Base-by-base conservation (phyloP, 305 asterid species). In the Fraxinus platypoda region DNA sequence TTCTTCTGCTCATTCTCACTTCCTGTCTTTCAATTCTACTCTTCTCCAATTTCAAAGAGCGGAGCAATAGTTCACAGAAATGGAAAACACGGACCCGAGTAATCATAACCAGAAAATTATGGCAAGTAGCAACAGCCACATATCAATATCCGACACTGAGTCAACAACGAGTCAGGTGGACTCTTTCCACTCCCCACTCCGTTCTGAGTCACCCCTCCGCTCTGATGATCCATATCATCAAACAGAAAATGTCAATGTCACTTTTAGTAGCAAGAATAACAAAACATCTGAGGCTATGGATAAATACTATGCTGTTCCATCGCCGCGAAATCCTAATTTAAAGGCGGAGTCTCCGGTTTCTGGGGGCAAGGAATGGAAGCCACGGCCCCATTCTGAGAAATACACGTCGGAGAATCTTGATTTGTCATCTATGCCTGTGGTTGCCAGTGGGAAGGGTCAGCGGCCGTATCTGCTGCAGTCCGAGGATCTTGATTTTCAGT, bases 121-220 rank as follows among this genome's bases (percentile, higher is more conserved):
- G 1, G 81, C 86, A 79, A 89, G 83, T 87, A 89, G 94, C 91
- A 86, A 81, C 85, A 84, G 94, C 80, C 94, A 92, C 83, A 38
- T 88, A 85, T 91, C 97, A 71, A 90, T 94, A 93, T 94, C 97
- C n/a, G 97, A 93, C 81, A 88, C 93, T 52, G 97, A 93, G 77
- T 92, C 98, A 73, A 87, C 86, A 30, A 38, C 92, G 54, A 92
- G 97, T 82, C 97, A 87, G 82, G 81, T 85, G 41, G 98, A 92
- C n/a, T 85, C 92, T 0, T 94, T 88, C 84, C 97, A 94, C 88
- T 91, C 98, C 7, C 95, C 97, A 2, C 94, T 88, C 80, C 96
- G 92, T 54, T 89, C 26, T 80, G 91, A 90, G 0, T 92, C 98
- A 1, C 96, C 95, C 9, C 81, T 88, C 46, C 92, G 88, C 78